Evolutionary conservation across 495 filamentous ascomycete species (phyloP).

Genomic region (Aspergillus olivimuriae): DNA sequence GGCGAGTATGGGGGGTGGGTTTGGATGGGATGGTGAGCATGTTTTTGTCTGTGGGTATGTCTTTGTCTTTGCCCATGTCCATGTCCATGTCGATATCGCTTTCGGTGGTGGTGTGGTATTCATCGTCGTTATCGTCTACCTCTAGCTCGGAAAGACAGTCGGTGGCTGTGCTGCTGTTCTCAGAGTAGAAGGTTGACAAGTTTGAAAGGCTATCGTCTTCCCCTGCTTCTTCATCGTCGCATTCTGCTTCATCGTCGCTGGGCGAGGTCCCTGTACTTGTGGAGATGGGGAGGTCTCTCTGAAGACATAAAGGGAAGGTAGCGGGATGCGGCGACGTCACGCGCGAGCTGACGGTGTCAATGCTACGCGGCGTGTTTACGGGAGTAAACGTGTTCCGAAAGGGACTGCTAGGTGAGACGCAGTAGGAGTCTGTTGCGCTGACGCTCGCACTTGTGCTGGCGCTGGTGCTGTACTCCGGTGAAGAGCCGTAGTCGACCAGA

Average conservation of each 20-base stretch:
- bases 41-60: too few species aligned
- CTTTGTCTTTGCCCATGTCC: neutral
- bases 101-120: conserved; percentile 1
- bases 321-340: conserved; percentile 9
- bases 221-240: conserved; percentile 9
- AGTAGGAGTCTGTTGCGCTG: conserved; percentile 17
- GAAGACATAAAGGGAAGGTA: conserved; percentile 5
- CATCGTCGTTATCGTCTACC: conserved; percentile 7
- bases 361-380: conserved; percentile 28
- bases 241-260: neutral
- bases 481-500: conserved; percentile 18
- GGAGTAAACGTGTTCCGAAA: conserved; percentile 23
- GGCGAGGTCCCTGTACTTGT: neutral
- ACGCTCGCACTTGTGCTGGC: neutral
- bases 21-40: conserved; percentile 9
- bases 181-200: neutral
- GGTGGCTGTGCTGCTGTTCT: neutral
- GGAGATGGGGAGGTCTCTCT: neutral
- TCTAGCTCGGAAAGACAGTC: neutral
- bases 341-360: conserved; percentile 3
- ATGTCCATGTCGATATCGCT: neutral
- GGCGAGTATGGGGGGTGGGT: neutral
- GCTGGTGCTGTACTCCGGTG: conserved; percentile 12
- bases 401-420: conserved; percentile 24
- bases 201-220: neutral